Base-by-base conservation (phyloP, 306 rosid genomes). In the Oxytropis ochrocephala region DNA sequence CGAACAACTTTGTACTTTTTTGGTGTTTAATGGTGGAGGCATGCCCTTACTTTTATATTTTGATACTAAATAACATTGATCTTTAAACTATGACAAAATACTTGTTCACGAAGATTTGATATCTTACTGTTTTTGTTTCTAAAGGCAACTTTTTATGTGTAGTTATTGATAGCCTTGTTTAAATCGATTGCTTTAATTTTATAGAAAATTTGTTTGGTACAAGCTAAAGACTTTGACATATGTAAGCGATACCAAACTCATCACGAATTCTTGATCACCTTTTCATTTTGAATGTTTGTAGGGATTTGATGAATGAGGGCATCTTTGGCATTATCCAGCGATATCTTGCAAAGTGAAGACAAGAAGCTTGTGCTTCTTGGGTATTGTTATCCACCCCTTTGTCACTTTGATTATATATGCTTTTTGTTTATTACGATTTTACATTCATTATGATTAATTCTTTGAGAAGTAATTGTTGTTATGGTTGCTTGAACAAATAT, bases 401-500 rank as follows among this genome's bases (percentile, higher is more conserved):
- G 44, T 36, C 29, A 54, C 33, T 43, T 16, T 63, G 30, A 59
- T 73, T 62, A 8, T 55, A 46, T 30, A 61, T 68, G 69, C 44
- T 36, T 24, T 71, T 67, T 58, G 11, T 16, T 3, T 73, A 7
- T 39, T 70, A 53, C 62, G 14, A 60, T 50, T 50, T 66, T 46
- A 41, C 62, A 47, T 53, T 54, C 6, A 11, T 18, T 68, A 11
- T 42, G 53, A 54, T 73, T 50, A 61, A 33, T 51, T 76, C 54
- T 89, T 82, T n/a, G 58, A 86, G 49, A 70, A 66, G 49, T 49
- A 54, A 44, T 75, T 62, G 73, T 83, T 86, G 62, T 85, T 69
- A 77, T 86, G 91, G 84, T 77, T 92, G 98, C 98, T 89, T n/a
- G 96, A 90, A 89, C 98, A 87, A 95, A 92, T 77, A 84, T 92